phyloP scores from a whole-genome alignment of 2,329 filamentous ascomycete genomes.

The Ophiostoma triangulosporum region DNA sequence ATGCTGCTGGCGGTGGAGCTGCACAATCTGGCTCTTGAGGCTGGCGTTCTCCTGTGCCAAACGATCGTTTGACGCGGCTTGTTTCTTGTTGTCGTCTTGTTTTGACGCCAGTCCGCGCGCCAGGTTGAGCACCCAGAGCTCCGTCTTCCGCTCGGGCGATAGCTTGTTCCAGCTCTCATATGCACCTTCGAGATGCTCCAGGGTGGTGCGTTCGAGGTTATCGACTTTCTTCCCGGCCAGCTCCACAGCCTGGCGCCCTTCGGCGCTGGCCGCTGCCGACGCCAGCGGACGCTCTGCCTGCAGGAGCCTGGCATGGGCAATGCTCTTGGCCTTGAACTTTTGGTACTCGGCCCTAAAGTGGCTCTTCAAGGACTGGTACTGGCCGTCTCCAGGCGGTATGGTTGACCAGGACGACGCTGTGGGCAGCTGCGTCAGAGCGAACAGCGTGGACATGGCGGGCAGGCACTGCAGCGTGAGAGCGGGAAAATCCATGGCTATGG shows the following conservation, averaged over 20 bases:
- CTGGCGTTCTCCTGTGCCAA: constrained; percentile 44
- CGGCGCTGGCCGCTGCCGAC: constrained; percentile 12
- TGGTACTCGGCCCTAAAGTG: constrained; percentile 56
- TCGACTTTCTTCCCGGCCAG: constrained; percentile 39
- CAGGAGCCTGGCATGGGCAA: constrained; percentile 17
- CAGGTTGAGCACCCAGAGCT: constrained; percentile 49
- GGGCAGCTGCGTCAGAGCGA: constrained; percentile 66
- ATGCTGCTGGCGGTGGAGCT: constrained; percentile 45
- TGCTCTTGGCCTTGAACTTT: constrained; percentile 44
- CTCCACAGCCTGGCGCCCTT: constrained; percentile 31
- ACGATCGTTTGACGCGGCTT: constrained; percentile 35
- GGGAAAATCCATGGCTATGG: constrained; percentile 73
- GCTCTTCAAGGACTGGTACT: constrained; percentile 56
- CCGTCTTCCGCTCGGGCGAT: constrained; percentile 37
- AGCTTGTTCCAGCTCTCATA: constrained; percentile 65
- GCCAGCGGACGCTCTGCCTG: neutral
- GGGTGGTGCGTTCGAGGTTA: constrained; percentile 53
- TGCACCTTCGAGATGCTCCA: constrained; percentile 62
- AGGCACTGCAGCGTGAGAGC: constrained; percentile 72
- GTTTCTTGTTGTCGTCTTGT: constrained; percentile 38
- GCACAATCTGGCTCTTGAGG: constrained; percentile 44
- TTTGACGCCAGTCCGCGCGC: constrained; percentile 45
- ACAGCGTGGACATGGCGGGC: constrained; percentile 66
- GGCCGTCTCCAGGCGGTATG: constrained; percentile 56
- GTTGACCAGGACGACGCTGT: constrained; percentile 73